phyloP scores from a whole-genome alignment of 1,139 yeast genomes.

The Kodamaea ohmeri region DNA sequence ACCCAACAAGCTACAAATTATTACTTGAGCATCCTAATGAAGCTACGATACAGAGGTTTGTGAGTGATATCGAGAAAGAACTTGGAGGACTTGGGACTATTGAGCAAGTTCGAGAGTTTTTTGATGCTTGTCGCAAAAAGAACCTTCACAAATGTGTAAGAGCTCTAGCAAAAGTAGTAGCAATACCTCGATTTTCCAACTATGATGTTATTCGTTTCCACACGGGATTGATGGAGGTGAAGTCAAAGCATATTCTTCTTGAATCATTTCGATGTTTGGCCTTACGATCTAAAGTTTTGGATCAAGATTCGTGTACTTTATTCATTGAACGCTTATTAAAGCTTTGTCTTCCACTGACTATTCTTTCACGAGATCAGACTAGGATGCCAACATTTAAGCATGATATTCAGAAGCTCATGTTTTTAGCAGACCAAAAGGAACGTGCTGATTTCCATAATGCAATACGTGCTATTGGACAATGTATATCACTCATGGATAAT shows the following conservation, averaged over 20 bases:
- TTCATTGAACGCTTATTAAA: constrained; percentile 17
- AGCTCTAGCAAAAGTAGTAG: constrained; percentile 5
- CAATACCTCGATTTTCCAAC: background rate
- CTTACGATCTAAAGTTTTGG: constrained; percentile 18
- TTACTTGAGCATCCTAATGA: constrained; percentile 1
- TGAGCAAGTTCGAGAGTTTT: background rate
- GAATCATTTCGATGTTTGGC: constrained; percentile 24
- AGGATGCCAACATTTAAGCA: constrained; percentile 10
- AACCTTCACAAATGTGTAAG: constrained; percentile 7
- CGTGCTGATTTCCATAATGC: constrained; percentile 26
- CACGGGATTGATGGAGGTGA: constrained; percentile 9
- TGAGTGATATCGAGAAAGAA: constrained; percentile 6
- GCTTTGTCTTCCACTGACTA: constrained; percentile 10
- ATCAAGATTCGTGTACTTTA: constrained; percentile 13
- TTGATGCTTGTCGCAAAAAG: constrained; percentile 1
- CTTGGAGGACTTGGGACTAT: background rate
- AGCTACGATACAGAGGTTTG: background rate
- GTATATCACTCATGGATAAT: constrained; percentile 26
- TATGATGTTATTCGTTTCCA: constrained; percentile 3
- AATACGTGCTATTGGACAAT: constrained; percentile 30
- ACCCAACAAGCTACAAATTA: constrained; percentile 1
- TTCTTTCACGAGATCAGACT: constrained; percentile 8
- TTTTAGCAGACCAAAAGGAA: constrained; percentile 16
- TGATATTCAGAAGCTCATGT: constrained; percentile 20
- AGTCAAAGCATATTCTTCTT: constrained; percentile 20